Evolutionary conservation across 2,329 filamentous ascomycete genomes (phyloP), one percentile per base, ranked within the genome.

Genomic region (Trichoderma pleuroti): DNA sequence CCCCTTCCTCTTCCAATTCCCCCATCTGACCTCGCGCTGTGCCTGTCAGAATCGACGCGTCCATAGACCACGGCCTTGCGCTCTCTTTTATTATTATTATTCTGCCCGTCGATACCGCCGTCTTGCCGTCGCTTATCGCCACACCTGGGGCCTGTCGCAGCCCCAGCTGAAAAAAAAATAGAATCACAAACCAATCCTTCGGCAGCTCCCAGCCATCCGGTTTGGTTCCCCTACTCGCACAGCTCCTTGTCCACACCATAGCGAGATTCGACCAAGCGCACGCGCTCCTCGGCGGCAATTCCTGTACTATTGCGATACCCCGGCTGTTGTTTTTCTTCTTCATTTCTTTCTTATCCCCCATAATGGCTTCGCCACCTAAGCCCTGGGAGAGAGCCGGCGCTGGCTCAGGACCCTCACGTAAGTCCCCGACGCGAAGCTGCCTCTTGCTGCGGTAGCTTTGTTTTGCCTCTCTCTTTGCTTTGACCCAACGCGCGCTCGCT

Each of bases 341-440:
- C 46, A 36, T 52, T 60, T 42, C 52, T 28, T 16, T 21, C 16
- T 28, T 54, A 21, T 54, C 28, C 60, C 46, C 73, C 54, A 72
- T 42, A 73, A 90, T 90, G 86, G 88, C 88, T 74, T 98, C 95
- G 81, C 96, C 96, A 79, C 96, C 96, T 70, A 99, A 99, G 84
- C 96, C 96, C 60, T 99, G 96, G 96, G 96, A 99, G 84, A 89
- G 91, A 81, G 87, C 91, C 34, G 67, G 57, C 21, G 68, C 52
- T 34, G 63, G 63, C 42, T 52, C 70, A n/a, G 62, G 28, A 30
- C 70, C 70, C 21, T 42, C 49, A 36, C 39, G 70, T 71, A 61
- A 52, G 70, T 71, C 39, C 21, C 30, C 28, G 11, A 28, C 36
- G 46, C 46, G 28, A 18, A 32, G 26, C 24, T 62, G 32, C 21